Percentiles rank a stretch among this genome's conserved stretches.
Evolutionary conservation across 2,329 filamentous ascomycete species (phyloP).

Genomic region (Nothopassalora personata): DNA sequence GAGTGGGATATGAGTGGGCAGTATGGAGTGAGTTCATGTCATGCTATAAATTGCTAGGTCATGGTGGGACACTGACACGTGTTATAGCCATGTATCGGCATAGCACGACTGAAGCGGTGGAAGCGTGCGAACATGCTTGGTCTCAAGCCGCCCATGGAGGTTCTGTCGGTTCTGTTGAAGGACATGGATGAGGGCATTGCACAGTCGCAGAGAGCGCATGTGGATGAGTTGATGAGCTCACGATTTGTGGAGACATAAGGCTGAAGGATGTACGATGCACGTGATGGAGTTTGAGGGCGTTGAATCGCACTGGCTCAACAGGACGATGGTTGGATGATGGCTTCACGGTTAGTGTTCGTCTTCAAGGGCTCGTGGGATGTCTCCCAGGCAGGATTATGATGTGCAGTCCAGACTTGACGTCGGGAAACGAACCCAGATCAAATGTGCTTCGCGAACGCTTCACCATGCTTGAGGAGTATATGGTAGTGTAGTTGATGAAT

Average conservation of each 20-base stretch:
- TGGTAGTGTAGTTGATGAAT: no score
- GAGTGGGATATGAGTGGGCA: slow-evolving; percentile 90
- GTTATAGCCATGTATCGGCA: slow-evolving; percentile 77
- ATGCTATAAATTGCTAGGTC: background rate
- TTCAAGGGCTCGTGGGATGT: background rate
- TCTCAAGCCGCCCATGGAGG: slow-evolving; percentile 82
- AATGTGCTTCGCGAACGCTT: no score
- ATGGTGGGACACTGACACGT: slow-evolving; percentile 11
- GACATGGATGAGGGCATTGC: slow-evolving; percentile 56
- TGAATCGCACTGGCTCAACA: background rate
- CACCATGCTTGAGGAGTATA: no score
- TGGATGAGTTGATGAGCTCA: slow-evolving; percentile 60
- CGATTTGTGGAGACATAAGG: slow-evolving; percentile 38
- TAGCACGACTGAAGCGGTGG: slow-evolving; percentile 77
- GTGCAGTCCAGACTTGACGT: no score
- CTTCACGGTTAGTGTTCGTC: background rate
- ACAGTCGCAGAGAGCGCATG: slow-evolving; percentile 61
- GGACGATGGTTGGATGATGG: background rate
- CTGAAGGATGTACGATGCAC: background rate
- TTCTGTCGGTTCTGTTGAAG: slow-evolving; percentile 75
- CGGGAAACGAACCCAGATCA: no score
- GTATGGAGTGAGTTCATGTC: slow-evolving; percentile 69
- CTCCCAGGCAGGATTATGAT: no score
- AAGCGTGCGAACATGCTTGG: slow-evolving; percentile 75
- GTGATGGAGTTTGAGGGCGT: slow-evolving; percentile 1